Conservation (phyloP, 78 protist genomes). For the Dictyostelium firmibasis region DNA sequence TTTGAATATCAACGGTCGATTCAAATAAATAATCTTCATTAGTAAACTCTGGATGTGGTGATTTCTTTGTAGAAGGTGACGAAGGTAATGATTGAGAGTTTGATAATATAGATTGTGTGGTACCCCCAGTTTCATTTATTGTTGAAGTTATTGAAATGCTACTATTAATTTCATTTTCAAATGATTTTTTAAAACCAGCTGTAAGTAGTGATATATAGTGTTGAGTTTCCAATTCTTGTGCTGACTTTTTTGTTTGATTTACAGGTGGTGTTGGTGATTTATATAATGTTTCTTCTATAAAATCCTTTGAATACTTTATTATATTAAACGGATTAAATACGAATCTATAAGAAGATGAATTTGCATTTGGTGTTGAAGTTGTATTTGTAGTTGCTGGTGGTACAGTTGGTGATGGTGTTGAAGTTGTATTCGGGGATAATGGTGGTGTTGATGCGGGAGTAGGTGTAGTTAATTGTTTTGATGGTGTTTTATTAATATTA, state of each 20-base stretch:
- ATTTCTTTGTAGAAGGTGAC: not conserved
- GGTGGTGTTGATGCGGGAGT: not conserved
- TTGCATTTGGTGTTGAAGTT: not conserved
- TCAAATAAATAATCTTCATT: conserved; percentile 11
- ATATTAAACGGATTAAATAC: conserved; percentile 49
- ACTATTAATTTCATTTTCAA: not conserved
- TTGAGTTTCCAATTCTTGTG: conserved; percentile 13
- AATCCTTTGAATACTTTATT: conserved; percentile 68
- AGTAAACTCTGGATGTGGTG: not conserved
- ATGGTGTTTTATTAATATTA: not conserved
- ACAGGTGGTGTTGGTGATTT: conserved; percentile 27
- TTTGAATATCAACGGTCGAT: not conserved
- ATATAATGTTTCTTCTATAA: conserved; percentile 63
- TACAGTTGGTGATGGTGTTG: not conserved
- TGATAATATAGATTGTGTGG: not conserved
- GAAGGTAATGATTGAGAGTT: not conserved
- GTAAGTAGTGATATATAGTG: conserved; percentile 17
- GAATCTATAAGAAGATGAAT: conserved; percentile 27
- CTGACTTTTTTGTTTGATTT: not conserved
- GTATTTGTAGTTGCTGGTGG: not conserved
- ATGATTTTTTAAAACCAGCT: conserved; percentile 21
- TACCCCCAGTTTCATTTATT: not conserved
- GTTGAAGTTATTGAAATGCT: not conserved
- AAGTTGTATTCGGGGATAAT: not conserved
- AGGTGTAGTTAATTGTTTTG: not conserved